A percentile compares a stretch with the other conserved stretches of the same genome.
These are phyloP conservation scores for Alternaria sp. DNA, from an alignment of 2,329 filamentous ascomycete genomes.

Conservation along the genomic window DNA sequence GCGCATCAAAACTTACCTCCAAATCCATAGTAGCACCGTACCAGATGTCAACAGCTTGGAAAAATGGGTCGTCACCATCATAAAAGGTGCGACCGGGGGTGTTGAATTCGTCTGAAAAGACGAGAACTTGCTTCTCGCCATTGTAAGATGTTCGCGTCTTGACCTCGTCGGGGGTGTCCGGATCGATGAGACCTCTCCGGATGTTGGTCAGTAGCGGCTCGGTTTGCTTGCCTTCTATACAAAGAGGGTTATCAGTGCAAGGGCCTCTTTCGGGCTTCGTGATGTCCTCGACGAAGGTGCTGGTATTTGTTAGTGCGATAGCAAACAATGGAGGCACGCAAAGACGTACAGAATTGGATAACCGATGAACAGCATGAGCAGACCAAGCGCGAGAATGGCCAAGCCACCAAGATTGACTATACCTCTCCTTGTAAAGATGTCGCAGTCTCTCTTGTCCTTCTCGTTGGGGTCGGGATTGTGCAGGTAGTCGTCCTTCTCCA, in stretches of 20 bases:
- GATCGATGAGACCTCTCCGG: constrained; percentile 69
- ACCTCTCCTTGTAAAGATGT: constrained; percentile 71
- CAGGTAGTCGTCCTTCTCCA: constrained; percentile 76
- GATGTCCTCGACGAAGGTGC: constrained; percentile 64
- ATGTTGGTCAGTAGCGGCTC: constrained; percentile 67
- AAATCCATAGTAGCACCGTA: constrained; percentile 75
- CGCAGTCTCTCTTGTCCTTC: constrained; percentile 67
- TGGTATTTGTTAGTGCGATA: constrained; percentile 43
- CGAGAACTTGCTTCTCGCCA: constrained; percentile 69
- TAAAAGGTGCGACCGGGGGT: constrained; percentile 73
- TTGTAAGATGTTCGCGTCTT: constrained; percentile 64
- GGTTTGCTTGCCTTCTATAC: constrained; percentile 59
- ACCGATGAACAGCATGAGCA: constrained; percentile 71
- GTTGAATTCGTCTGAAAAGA: constrained; percentile 79
- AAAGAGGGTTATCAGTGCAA: constrained; percentile 56
- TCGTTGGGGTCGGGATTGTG: constrained; percentile 75
- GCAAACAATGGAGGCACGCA: not conserved
- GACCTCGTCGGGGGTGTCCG: constrained; percentile 68
- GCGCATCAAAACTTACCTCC: constrained; percentile 57
- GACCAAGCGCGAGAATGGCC: constrained; percentile 65
- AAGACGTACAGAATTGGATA: constrained; percentile 73
- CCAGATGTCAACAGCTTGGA: constrained; percentile 73
- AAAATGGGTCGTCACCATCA: constrained; percentile 73
- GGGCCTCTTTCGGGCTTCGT: constrained; percentile 46
- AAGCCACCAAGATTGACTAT: constrained; percentile 71